Base-by-base conservation (phyloP, 116 monocot species). In the Posidonia oceanica region DNA sequence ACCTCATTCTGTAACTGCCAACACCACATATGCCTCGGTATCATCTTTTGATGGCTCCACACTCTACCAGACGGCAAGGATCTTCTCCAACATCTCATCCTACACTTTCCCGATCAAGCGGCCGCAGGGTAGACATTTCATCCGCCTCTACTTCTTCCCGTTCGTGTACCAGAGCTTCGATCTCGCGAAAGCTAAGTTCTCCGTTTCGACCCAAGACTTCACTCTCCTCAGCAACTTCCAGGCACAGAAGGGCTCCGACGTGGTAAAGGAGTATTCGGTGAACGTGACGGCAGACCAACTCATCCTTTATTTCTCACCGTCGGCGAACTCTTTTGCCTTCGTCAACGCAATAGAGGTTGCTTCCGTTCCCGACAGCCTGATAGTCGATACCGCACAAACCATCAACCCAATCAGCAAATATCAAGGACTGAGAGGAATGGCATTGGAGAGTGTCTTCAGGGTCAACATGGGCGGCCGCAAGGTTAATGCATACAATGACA, bases 101-200 rank as follows among this genome's bases (percentile, higher is more conserved):
- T 91, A 91, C 76, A 75, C 78, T 3, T 87, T 91, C 71, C 77
- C 78, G 22, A 85, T 91, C 52, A 54, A 54, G 55, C 61, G 52
- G n/a, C n/a, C n/a, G 7, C 80, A 64, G 0, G 87, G 91, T 7
- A 52, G 87, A 5, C 91, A 91, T 73, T 85, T 77, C 64, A 64
- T 91, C 36, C 82, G 91, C 56, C 82, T 91, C 57, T 75, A 91
- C 70, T 82, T 91, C 82, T 81, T 80, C 63, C 91, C 91, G 4
- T 86, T 91, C 15, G 42, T 54, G 23, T 76, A 74, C 67, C 74
- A 74, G 42, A 51, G 17, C 4, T 84, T 76, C 75, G 66, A 84
- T 80, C 78, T 91, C 39, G 39, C 76, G 11, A 12, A 68, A 2
- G 80, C 91, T 4, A 80, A 40, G 4, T 91, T 91, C 63, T 68